phyloP scores from a whole-genome alignment of 345 rosid species.

The Physaria fendleri region DNA sequence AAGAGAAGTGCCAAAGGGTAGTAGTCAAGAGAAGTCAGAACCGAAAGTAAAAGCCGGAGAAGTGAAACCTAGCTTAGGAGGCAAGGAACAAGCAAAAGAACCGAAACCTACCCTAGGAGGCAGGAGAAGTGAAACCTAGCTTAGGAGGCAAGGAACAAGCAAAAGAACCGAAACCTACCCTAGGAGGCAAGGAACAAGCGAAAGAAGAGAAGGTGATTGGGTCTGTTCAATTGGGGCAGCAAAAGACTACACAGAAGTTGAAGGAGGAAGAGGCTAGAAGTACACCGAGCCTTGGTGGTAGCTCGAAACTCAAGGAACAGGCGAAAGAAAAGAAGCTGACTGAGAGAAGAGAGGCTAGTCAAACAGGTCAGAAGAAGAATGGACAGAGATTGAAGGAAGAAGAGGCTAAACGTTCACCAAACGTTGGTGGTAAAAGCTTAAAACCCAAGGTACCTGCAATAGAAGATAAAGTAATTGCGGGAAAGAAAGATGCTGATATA shows the following conservation, averaged over 20 bases:
- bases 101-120: no score
- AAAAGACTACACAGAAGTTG: neutral
- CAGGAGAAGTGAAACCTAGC: constrained; percentile 9
- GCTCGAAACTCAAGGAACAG: neutral
- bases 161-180: no score
- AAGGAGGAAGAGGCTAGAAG: constrained; percentile 11
- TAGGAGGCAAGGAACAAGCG: neutral
- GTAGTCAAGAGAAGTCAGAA: constrained; percentile 6
- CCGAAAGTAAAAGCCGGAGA: constrained; percentile 6
- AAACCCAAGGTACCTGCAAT: neutral
- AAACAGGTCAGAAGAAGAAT: constrained; percentile 4
- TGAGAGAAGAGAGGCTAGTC: constrained; percentile 19
- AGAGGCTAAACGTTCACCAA: neutral
- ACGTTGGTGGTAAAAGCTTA: neutral
- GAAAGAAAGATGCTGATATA: constrained; percentile 9
- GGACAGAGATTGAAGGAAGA: constrained; percentile 11
- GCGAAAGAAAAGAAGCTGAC: constrained; percentile 9
- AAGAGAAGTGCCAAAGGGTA: neutral
- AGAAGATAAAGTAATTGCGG: constrained; percentile 15
- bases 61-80: neutral
- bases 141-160: neutral
- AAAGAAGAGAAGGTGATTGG: constrained; percentile 16
- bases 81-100: no score
- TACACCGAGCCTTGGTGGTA: neutral
- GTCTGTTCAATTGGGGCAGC: constrained; percentile 1